These are phyloP conservation scores for Jackrogersella multiformis DNA, from an alignment of 495 filamentous ascomycete genomes.

Conservation along the genomic window DNA sequence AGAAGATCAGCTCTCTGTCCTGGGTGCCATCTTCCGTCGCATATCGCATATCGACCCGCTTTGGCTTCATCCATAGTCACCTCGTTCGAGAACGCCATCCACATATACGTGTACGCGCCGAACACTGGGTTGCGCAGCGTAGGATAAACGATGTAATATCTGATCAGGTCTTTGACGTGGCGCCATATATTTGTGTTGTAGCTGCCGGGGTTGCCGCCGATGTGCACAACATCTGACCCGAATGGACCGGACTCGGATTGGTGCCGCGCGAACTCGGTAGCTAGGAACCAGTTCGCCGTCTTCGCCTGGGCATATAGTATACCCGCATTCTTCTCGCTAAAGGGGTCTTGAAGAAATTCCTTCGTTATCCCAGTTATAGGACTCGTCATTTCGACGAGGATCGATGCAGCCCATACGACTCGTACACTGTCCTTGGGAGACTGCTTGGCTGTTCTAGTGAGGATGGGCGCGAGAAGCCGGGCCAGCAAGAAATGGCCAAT, in stretches of 20 bases:
- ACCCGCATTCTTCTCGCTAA: conserved; percentile 34
- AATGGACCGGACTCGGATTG: conserved; percentile 21
- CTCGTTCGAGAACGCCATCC: conserved; percentile 49
- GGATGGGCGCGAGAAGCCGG: conserved; percentile 50
- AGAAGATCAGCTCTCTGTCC: conserved; percentile 44
- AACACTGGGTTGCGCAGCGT: conserved; percentile 41
- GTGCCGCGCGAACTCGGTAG: conserved; percentile 43
- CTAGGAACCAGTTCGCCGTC: conserved; percentile 51
- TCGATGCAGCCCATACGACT: conserved; percentile 52
- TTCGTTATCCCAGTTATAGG: conserved; percentile 49
- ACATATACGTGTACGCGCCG: conserved; percentile 54
- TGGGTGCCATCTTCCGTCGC: conserved; percentile 50
- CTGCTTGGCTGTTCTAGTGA: conserved; percentile 36
- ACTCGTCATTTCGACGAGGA: conserved; percentile 39
- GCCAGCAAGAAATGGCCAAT: conserved; percentile 50
- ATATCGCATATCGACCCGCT: conserved; percentile 46
- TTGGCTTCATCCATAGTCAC: conserved; percentile 45
- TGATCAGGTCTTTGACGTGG: conserved; percentile 17
- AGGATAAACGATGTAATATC: conserved; percentile 14
- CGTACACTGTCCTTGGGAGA: conserved; percentile 43
- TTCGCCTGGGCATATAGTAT: conserved; percentile 55
- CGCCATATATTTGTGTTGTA: conserved; percentile 46
- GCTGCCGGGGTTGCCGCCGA: conserved; percentile 55
- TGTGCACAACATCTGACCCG: conserved; percentile 27
- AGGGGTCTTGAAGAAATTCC: conserved; percentile 19